phyloP scores from a whole-genome alignment of 2,329 filamentous ascomycete genomes.

The Pyrenophora tritici-repentis region DNA sequence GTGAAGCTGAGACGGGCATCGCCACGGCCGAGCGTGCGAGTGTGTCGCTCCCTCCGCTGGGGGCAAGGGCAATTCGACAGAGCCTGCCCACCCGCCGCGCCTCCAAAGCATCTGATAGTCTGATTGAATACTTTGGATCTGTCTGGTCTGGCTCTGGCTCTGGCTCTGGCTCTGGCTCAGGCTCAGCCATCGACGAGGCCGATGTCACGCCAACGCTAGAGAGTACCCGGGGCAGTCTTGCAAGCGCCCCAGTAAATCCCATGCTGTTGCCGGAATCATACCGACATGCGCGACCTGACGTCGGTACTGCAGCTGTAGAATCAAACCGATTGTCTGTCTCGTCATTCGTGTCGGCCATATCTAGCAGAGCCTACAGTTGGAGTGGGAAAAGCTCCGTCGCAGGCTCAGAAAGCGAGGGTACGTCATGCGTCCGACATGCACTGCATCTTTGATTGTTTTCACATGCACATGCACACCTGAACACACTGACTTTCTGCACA shows the following conservation, averaged over 20 bases:
- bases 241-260: constrained; percentile 25
- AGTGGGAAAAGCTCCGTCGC: constrained; percentile 54
- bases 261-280: constrained; percentile 56
- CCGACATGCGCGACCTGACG: constrained; percentile 52
- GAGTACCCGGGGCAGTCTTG: constrained; percentile 21
- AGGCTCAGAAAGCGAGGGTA: constrained; percentile 54
- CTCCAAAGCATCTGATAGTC: constrained; percentile 52
- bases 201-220: constrained; percentile 50
- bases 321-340: constrained; percentile 73
- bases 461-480: constrained; percentile 3
- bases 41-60: constrained; percentile 67
- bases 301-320: constrained; percentile 46
- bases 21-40: constrained; percentile 64
- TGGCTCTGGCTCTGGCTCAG: too few species aligned
- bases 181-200: constrained; percentile 56
- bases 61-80: constrained; percentile 51
- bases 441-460: constrained; percentile 2
- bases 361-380: constrained; percentile 56
- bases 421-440: constrained; percentile 15
- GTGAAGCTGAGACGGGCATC: constrained; percentile 64
- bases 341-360: constrained; percentile 67
- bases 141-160: constrained; percentile 45
- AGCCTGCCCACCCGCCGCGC: constrained; percentile 47
- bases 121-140: constrained; percentile 30
- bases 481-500: constrained; percentile 17